Percentiles rank a stretch among this genome's conserved stretches.
Evolutionary conservation across 495 filamentous ascomycete species (phyloP).

Genomic region (Articulospora tetracladia): DNA sequence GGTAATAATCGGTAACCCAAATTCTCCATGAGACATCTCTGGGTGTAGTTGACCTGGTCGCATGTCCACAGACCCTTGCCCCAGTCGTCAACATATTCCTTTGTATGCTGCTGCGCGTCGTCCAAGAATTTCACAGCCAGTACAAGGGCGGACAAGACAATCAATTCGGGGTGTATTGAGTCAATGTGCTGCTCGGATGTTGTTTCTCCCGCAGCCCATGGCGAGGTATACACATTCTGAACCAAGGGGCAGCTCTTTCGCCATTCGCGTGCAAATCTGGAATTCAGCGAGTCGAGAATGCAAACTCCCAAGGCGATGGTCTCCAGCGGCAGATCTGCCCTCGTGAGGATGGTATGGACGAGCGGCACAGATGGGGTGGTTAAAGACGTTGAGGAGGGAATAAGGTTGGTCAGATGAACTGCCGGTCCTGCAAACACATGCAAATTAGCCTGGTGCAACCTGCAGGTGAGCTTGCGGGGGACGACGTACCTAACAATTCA

Average conservation of each 20-base stretch:
- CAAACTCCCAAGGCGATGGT: slow-evolving; percentile 49
- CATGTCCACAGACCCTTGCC: slow-evolving; percentile 45
- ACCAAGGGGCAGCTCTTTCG: slow-evolving; percentile 40
- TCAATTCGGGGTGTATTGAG: slow-evolving; percentile 47
- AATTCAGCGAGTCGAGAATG: slow-evolving; percentile 50
- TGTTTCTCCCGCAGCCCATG: background rate
- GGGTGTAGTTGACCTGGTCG: slow-evolving; percentile 51
- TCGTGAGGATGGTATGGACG: slow-evolving; percentile 47
- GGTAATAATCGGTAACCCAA: slow-evolving; percentile 47
- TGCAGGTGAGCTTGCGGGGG: background rate
- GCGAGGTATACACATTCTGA: background rate
- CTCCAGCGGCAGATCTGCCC: slow-evolving; percentile 44
- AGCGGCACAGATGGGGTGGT: slow-evolving; percentile 42
- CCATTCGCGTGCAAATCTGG: slow-evolving; percentile 49
- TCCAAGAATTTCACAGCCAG: slow-evolving; percentile 51
- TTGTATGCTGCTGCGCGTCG: slow-evolving; percentile 40
- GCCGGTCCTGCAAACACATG: slow-evolving; percentile 40
- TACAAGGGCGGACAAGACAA: slow-evolving; percentile 44
- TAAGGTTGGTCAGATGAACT: slow-evolving; percentile 50
- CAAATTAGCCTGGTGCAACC: slow-evolving; percentile 16
- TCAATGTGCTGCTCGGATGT: slow-evolving; percentile 43
- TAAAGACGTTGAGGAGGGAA: slow-evolving; percentile 49
- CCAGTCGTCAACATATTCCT: slow-evolving; percentile 39
- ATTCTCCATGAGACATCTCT: slow-evolving; percentile 51
- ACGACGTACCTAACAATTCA: slow-evolving; percentile 41